Percentiles rank a stretch among this genome's conserved stretches.
Conservation (phyloP, 208 protist species). For the Crithidia fasciculata region DNA sequence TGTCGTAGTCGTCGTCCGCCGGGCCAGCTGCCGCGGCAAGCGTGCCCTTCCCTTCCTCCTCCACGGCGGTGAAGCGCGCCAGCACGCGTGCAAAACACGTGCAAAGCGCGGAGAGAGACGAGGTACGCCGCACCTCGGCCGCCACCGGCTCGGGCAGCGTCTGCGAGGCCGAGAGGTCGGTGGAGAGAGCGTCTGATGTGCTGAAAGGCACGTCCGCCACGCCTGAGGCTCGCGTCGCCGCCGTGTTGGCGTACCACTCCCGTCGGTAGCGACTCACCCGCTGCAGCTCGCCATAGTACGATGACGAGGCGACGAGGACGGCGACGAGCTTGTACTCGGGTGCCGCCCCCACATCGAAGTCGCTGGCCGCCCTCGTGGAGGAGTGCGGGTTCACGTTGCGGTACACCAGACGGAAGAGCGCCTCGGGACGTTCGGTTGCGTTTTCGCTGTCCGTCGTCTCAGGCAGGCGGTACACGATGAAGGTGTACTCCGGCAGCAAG, state of each 20-base stretch:
- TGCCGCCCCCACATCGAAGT: constrained; percentile 19
- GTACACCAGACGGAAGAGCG: constrained; percentile 84
- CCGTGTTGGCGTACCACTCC: constrained; percentile 23
- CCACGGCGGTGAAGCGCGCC: constrained; percentile 25
- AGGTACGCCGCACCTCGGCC: constrained; percentile 17
- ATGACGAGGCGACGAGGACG: constrained; percentile 72
- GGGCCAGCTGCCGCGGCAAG: background rate
- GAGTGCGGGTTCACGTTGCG: constrained; percentile 58
- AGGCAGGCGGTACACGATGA: constrained; percentile 78
- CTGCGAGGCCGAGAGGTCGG: background rate
- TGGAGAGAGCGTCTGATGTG: background rate
- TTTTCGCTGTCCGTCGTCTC: background rate
- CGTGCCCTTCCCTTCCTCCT: background rate
- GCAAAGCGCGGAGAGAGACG: constrained; percentile 32
- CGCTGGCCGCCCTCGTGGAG: background rate
- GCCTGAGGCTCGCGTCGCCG: constrained; percentile 5
- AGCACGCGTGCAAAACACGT: constrained; percentile 25
- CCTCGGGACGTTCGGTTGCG: constrained; percentile 23
- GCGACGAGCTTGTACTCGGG: constrained; percentile 76
- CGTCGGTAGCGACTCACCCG: constrained; percentile 26
- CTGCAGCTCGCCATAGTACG: constrained; percentile 38
- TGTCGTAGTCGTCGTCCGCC: background rate
- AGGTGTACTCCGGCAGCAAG: constrained; percentile 76
- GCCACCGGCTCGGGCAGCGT: constrained; percentile 28
- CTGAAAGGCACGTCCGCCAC: background rate